phyloP scores from a whole-genome alignment of 495 filamentous ascomycete species.

The Neurospora tetrasperma region DNA sequence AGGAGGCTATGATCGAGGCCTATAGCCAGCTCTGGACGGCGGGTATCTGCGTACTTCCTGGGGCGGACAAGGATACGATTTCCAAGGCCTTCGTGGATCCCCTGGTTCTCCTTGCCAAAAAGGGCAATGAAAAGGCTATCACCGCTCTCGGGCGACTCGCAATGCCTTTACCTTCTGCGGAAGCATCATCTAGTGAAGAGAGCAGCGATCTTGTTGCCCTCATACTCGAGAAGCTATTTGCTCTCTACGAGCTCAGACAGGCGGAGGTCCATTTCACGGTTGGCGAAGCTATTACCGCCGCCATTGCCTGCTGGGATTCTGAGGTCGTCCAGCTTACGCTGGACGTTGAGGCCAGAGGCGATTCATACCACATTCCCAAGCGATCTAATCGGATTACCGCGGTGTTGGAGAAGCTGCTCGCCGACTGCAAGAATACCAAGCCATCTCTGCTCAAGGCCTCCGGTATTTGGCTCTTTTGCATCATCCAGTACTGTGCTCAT shows the following conservation, averaged over 20 bases:
- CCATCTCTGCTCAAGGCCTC: slow-evolving; percentile 80
- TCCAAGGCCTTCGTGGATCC: slow-evolving; percentile 39
- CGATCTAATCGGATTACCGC: slow-evolving; percentile 40
- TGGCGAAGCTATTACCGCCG: slow-evolving; percentile 72
- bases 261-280: slow-evolving; percentile 80
- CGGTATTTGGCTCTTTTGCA: slow-evolving; percentile 82
- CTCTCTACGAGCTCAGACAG: slow-evolving; percentile 69
- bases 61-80: not conserved
- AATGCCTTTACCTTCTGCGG: slow-evolving; percentile 34
- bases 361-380: slow-evolving; percentile 20
- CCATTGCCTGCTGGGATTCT: slow-evolving; percentile 67
- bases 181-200: slow-evolving; percentile 7
- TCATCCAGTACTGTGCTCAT: slow-evolving; percentile 86
- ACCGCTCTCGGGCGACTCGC: slow-evolving; percentile 58
- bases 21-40: slow-evolving; percentile 70
- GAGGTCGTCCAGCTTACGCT: slow-evolving; percentile 39
- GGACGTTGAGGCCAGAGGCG: slow-evolving; percentile 31
- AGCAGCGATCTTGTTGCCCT: slow-evolving; percentile 22
- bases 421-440: slow-evolving; percentile 70
- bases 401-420: slow-evolving; percentile 56
- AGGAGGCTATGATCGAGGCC: slow-evolving; percentile 47
- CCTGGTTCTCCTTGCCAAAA: slow-evolving; percentile 55
- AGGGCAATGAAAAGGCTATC: slow-evolving; percentile 74
- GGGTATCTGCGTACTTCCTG: slow-evolving; percentile 24
- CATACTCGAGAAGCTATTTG: slow-evolving; percentile 55